Percentiles rank a stretch among this genome's conserved stretches.
phyloP scores from a whole-genome alignment of 352 stramenopile species.

The Globisporangium viniferum region DNA sequence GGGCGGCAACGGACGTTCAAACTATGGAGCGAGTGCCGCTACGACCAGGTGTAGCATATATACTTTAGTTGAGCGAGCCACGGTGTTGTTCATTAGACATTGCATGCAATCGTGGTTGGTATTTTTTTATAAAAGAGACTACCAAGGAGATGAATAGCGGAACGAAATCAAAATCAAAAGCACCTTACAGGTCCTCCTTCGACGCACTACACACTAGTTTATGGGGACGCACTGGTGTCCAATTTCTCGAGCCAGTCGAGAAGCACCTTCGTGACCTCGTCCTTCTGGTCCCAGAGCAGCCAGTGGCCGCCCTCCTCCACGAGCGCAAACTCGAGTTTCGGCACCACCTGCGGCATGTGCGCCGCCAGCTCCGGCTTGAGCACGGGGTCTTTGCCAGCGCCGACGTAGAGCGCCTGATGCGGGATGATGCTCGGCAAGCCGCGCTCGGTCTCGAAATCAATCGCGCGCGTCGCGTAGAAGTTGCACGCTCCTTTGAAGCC shows the following conservation, averaged over 20 bases:
- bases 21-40: no score
- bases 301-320: constrained; percentile 15
- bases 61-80: no score
- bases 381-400: constrained; percentile 32
- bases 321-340: constrained; percentile 9
- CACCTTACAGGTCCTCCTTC: not conserved
- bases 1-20: no score
- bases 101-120: not conserved
- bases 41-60: no score
- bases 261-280: constrained; percentile 8
- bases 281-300: constrained; percentile 13
- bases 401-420: constrained; percentile 45
- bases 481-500: constrained; percentile 34
- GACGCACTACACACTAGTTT: no score
- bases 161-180: not conserved
- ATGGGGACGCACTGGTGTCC: constrained; percentile 3
- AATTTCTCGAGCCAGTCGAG: constrained; percentile 10
- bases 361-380: constrained; percentile 42
- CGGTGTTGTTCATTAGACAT: no score
- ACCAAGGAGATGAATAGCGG: not conserved
- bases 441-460: constrained; percentile 45
- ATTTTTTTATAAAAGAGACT: not conserved
- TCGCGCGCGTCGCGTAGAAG: constrained; percentile 37
- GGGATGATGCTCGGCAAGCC: constrained; percentile 27
- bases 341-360: constrained; percentile 28